Evolutionary conservation across 1,139 yeast genomes (phyloP), one percentile per base, ranked within the genome.

Genomic region (Taphrina confusa): DNA sequence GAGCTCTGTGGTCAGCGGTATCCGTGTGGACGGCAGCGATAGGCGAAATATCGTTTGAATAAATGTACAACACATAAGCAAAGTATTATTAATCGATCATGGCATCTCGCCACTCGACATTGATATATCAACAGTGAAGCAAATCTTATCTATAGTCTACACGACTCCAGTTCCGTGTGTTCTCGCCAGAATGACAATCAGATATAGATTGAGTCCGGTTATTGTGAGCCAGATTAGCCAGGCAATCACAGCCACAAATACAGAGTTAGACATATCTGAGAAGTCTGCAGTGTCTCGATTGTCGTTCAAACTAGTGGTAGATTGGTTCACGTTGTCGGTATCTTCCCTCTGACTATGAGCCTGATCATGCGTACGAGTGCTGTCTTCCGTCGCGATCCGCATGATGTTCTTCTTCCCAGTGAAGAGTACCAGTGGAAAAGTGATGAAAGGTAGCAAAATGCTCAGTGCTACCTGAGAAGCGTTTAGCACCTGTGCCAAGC

Each of bases 381-480:
- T 30, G 16, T 56, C 47, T n/a, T 39, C 56, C 20, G 65, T 62
- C 1, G 72, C 71, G 9, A 90, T 96, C 50, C 83, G 77, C 98
- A 92, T 92, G 62, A 84, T 83, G 51, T 80, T 74, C 66, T 82
- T 84, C 57, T 81, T 80, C 64, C 89, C 81, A 0, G 97, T 90
- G 73, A 91, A 91, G 72, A 83, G 86, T 50, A 91, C 82, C 66
- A 91, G 75, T 6, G 97, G 97, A 0, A 96, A 96, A 27, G 91
- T 83, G 2, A 90, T 95, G 64, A 90, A 82, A 1, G 98, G 98
- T 61, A 92, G 76, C 61, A 92, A 79, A 63, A 92, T 72, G 2
- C 96, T 85, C 44, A 92, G 77, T 9, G 88, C 88, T 25, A 92
- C 98, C 71, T 92, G 98, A 63, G 92, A 84, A 9, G 85, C 83